Conservation (phyloP, 306 rosid genomes). For the Mimosa bimucronata region DNA sequence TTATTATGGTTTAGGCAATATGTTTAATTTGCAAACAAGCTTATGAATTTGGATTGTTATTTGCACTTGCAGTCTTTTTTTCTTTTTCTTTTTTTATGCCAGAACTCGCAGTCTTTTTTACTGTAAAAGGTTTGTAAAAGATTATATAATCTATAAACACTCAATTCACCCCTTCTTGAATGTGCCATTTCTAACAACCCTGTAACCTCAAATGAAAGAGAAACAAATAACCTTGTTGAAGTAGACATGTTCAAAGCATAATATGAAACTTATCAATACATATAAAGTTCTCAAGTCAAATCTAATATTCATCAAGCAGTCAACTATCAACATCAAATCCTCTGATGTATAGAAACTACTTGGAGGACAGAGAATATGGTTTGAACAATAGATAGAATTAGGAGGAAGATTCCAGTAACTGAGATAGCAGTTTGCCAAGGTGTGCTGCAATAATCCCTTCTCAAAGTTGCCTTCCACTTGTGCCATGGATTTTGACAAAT, state of each 20-base stretch:
- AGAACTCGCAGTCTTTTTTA: no score
- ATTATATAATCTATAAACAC: not conserved
- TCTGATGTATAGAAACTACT: not conserved
- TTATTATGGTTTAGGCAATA: no score
- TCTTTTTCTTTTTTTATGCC: no score
- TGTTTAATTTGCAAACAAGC: no score
- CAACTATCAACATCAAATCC: not conserved
- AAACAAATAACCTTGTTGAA: not conserved
- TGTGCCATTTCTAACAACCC: not conserved
- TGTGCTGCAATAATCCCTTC: not conserved
- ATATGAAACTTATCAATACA: not conserved
- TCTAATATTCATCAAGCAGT: not conserved
- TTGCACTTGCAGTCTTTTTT: no score
- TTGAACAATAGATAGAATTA: not conserved
- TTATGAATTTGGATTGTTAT: no score
- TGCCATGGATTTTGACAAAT: not conserved
- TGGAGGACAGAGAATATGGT: not conserved
- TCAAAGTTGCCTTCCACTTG: conserved; percentile 1
- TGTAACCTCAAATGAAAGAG: not conserved
- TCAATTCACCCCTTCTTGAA: not conserved
- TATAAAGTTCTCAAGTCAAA: not conserved
- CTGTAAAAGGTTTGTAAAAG: no score
- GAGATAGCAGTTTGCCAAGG: conserved; percentile 1
- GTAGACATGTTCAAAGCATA: not conserved
- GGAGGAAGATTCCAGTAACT: not conserved